Conservation (phyloP, 2,329 filamentous ascomycete species). For the Dactylonectria macrodidyma region DNA sequence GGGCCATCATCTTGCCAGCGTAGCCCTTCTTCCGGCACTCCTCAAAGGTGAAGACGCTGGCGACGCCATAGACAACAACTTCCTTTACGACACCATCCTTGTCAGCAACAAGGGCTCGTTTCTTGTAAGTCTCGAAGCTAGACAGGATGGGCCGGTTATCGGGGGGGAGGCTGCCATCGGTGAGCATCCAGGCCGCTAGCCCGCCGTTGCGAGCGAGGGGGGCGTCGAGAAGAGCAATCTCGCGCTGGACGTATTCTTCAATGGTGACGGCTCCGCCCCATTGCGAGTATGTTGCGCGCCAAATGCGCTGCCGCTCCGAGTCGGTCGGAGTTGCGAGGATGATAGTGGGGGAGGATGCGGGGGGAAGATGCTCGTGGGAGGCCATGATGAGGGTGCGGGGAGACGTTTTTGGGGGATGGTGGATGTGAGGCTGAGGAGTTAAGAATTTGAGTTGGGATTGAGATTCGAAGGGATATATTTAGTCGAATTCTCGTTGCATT, state of each 20-base stretch:
- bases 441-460: background rate
- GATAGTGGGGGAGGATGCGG: constrained; percentile 43
- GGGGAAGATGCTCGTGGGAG: constrained; percentile 40
- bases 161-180: constrained; percentile 57
- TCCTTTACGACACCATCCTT: constrained; percentile 60
- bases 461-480: background rate
- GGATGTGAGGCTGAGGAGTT: background rate
- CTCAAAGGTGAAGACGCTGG: constrained; percentile 82
- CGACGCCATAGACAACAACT: constrained; percentile 79
- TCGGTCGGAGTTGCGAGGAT: constrained; percentile 69
- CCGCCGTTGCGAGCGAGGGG: constrained; percentile 72
- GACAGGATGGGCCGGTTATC: constrained; percentile 69
- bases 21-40: constrained; percentile 81
- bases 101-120: constrained; percentile 66
- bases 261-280: constrained; percentile 73
- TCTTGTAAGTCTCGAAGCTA: constrained; percentile 75
- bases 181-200: constrained; percentile 76
- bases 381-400: constrained; percentile 32
- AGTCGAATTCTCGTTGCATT: no score
- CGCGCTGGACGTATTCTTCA: constrained; percentile 72
- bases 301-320: constrained; percentile 68
- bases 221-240: constrained; percentile 69
- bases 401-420: background rate
- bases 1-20: constrained; percentile 80
- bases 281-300: constrained; percentile 67